Percentiles rank a stretch among this genome's conserved stretches.
phyloP scores from a whole-genome alignment of 2,329 filamentous ascomycete genomes.

The Penicillium brevicompactum region DNA sequence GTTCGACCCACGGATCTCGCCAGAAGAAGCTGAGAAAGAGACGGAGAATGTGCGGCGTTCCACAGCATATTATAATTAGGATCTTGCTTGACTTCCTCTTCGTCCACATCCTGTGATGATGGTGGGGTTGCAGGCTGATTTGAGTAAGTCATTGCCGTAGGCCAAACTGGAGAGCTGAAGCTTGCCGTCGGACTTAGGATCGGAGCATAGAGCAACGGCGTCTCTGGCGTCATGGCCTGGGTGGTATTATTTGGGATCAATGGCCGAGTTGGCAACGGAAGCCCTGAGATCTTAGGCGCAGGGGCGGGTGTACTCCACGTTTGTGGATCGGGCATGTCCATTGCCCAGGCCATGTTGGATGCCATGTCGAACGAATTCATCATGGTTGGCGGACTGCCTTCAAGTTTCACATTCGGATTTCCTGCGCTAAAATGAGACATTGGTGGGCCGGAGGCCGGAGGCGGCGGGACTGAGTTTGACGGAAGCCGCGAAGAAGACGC shows the following conservation, averaged over 20 bases:
- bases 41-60: constrained; percentile 30
- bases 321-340: constrained; percentile 26
- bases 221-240: constrained; percentile 15
- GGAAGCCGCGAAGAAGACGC: constrained; percentile 12
- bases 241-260: constrained; percentile 13
- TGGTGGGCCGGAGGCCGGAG: constrained; percentile 3
- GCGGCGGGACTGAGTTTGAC: constrained; percentile 4
- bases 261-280: constrained; percentile 21
- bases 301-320: constrained; percentile 19
- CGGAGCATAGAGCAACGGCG: constrained; percentile 17
- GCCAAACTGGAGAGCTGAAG: constrained; percentile 17
- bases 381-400: constrained; percentile 8
- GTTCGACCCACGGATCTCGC: constrained; percentile 61
- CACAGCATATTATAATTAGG: constrained; percentile 16
- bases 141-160: constrained; percentile 11
- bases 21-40: constrained; percentile 39
- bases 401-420: constrained; percentile 6
- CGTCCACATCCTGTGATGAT: constrained; percentile 18
- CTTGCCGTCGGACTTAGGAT: constrained; percentile 15
- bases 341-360: constrained; percentile 22
- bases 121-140: constrained; percentile 8
- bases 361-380: constrained; percentile 16
- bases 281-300: constrained; percentile 23
- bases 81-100: constrained; percentile 20
- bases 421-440: constrained; percentile 7